phyloP scores from a whole-genome alignment of 2,329 filamentous ascomycete species.

The Penicillium crustosum region DNA sequence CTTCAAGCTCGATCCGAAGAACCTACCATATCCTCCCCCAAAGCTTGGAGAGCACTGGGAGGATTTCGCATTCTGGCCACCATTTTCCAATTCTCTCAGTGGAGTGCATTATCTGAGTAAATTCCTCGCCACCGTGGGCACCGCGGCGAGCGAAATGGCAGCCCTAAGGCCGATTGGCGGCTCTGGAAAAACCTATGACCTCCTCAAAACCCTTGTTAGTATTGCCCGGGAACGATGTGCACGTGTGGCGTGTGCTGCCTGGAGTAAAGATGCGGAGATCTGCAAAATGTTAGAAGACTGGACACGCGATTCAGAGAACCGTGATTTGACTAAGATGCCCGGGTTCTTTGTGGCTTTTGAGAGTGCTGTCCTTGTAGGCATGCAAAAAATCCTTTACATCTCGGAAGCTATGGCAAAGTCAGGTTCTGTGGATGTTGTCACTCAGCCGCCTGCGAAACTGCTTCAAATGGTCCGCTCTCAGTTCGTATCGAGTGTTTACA shows the following conservation, averaged over 20 bases:
- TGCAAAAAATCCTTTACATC: conserved; percentile 95
- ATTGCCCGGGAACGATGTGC: conserved; percentile 81
- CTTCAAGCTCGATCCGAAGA: conserved; percentile 77
- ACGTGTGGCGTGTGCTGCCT: conserved; percentile 80
- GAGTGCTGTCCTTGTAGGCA: conserved; percentile 72
- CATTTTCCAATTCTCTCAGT: conserved; percentile 85
- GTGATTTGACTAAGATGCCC: conserved; percentile 89
- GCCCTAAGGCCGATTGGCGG: conserved; percentile 67
- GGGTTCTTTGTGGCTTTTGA: conserved; percentile 83
- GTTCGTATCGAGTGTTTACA: conserved; percentile 92
- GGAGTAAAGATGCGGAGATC: conserved; percentile 90
- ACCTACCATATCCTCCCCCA: conserved; percentile 73
- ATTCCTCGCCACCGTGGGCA: conserved; percentile 78
- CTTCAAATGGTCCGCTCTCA: conserved; percentile 87
- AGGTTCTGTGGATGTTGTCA: conserved; percentile 72
- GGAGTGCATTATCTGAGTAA: conserved; percentile 88
- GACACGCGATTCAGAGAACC: conserved; percentile 76
- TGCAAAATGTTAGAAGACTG: conserved; percentile 93
- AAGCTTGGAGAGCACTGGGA: conserved; percentile 85
- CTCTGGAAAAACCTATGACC: conserved; percentile 61
- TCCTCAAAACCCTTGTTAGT: conserved; percentile 72
- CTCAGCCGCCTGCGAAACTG: conserved; percentile 80
- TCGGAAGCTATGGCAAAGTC: conserved; percentile 78
- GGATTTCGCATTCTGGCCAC: conserved; percentile 93
- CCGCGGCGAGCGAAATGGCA: conserved; percentile 81